phyloP scores from a whole-genome alignment of 2,329 filamentous ascomycete genomes.

The Neofusicoccum sp. region DNA sequence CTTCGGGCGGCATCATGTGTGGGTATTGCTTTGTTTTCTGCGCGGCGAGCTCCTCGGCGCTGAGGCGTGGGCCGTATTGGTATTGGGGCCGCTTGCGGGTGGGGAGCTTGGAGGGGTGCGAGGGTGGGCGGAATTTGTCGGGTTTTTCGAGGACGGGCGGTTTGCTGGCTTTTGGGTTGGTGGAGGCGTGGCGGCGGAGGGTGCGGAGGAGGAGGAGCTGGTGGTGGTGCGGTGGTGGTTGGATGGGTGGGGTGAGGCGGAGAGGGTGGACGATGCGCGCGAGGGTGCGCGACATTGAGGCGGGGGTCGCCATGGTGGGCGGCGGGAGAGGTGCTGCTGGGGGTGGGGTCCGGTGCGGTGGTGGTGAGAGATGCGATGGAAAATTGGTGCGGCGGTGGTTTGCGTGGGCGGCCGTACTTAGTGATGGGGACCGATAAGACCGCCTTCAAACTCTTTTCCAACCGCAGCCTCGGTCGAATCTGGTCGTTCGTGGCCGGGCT shows the following conservation, averaged over 20 bases:
- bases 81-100: conserved; percentile 55
- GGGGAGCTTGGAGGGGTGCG: conserved; percentile 71
- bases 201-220: conserved; percentile 31
- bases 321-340: neutral
- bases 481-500: neutral
- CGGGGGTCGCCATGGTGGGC: conserved; percentile 30
- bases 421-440: neutral
- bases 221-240: conserved; percentile 16
- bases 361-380: conserved; percentile 2
- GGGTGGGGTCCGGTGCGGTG: neutral
- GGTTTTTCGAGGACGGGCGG: conserved; percentile 73
- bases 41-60: conserved; percentile 61
- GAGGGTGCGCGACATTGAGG: conserved; percentile 37
- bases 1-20: conserved; percentile 80
- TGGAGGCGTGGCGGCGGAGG: conserved; percentile 18
- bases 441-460: neutral
- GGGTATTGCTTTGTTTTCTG: conserved; percentile 76
- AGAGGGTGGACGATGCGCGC: conserved; percentile 20
- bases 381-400: conserved; percentile 9
- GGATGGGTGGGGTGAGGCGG: conserved; percentile 16
- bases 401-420: neutral
- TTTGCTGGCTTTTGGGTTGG: conserved; percentile 42
- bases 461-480: neutral
- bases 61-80: conserved; percentile 73
- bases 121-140: conserved; percentile 85